Base-by-base conservation (phyloP, 1,284 basidiomycete genomes). In the Ceratobasidium sp. region DNA sequence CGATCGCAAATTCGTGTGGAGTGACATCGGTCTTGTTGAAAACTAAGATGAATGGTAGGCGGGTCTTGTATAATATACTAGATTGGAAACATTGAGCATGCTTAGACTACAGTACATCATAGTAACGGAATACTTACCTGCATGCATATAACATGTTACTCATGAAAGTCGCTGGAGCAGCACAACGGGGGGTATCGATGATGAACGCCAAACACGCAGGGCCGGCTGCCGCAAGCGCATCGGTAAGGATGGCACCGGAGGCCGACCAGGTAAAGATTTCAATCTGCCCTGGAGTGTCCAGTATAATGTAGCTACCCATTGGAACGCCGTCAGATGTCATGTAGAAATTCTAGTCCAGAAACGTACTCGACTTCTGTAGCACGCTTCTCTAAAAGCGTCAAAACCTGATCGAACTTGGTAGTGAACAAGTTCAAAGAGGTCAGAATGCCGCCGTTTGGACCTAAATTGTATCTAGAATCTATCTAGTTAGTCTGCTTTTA, bases 211-310 rank as follows among this genome's bases (percentile, higher is more conserved):
- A 91, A 29, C 97, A 94, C 0, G 97, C 94, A 0, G 98, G 98
- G 76, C 99, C 86, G 0, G 96, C 90, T 11, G 94, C 94, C 0
- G 97, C 97, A 41, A 99, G 87, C n/a, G 98, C 95, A 81, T 99
- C 97, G 22, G 98, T 99, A 79, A 99, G 98, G 81, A 99, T 99
- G 2, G 97, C 92, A 1, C 98, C 98, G 36, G 96, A 98, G 0
- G 98, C 98, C 0, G 96, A 98, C 98, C 98, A 99, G 56, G 98
- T 99, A 81, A 99, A 99, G 80, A 99, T 99, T 84, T 99, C 98
- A 80, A 99, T 99, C 84, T 99, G 98, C 6, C 98, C 98, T 1
- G 98, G 98, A 0, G 98, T 99, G 81, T 99, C 98, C 44, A 99
- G 86, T 54, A 99, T 91, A 74, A 99, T 89, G 84, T 99, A 92